Evolutionary conservation across 805 yeast genomes (phyloP), one percentile per base, ranked within the genome.

Genomic region (Saturnispora zaruensis): DNA sequence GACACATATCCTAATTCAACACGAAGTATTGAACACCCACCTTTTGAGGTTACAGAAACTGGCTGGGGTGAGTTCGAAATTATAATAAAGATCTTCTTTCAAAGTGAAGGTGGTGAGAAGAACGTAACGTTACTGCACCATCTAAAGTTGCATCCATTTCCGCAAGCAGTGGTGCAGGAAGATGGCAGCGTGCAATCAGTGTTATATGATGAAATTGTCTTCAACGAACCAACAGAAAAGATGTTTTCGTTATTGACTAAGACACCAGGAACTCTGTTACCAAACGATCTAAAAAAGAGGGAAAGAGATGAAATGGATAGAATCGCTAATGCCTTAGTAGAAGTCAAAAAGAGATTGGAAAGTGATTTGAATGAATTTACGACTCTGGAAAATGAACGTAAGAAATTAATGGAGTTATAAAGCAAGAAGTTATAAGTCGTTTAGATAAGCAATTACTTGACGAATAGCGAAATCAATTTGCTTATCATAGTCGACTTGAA

Each of bases 41-140:
- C 99, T 0, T 93, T 84, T 60, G 95, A 89, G 64, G 88, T 93
- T 26, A 85, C 96, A 2, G 99, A 93, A 62, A 87, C 98, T 0
- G 99, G 99, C 0, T 93, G 99, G 99, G 99, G 99, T 57, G 99
- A 93, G 66, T 93, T 93, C 66, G 99, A 93, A 61, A 84, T 93
- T 53, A 79, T 86, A 34, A 82, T 93, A 49, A 87, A 90, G 62
- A 78, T 93, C 16, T 90, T 82, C 64, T 93, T 93, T 65, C 82
- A 81, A 36, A 76, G 82, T n/a, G 95, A 87, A 28, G 83, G 95
- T 14, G 83, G 82, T 57, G 99, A 93, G 62, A 93, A 93, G 70
- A 82, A 85, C 65, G 69, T 93, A 44, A 84, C 82, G 40, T 72
- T 93, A 45, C 87, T 88, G 62, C 99, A 93, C 63, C 96, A 87